Percentiles rank a stretch among this genome's conserved stretches.
Conservation (phyloP, 345 rosid genomes). For the Dipteronia sinensis region DNA sequence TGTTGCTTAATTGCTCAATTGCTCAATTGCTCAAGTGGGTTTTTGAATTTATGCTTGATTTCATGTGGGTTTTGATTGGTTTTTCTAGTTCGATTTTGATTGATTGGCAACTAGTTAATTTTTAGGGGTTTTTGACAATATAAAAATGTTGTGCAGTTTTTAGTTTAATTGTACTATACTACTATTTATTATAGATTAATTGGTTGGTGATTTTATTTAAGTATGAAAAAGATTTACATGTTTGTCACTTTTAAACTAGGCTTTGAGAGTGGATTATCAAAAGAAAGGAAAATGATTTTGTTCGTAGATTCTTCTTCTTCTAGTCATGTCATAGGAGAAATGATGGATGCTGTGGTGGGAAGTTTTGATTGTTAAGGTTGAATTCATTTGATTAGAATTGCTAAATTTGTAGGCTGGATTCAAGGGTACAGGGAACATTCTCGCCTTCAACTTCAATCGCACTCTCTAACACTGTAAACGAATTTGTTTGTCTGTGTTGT, state of each 20-base stretch:
- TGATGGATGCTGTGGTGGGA: background rate
- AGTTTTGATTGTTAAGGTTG: background rate
- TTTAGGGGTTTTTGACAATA: background rate
- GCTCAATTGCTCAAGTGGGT: no score
- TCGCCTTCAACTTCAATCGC: no score
- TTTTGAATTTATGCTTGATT: background rate
- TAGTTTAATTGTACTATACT: background rate
- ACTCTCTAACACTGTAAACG: background rate
- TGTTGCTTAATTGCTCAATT: background rate
- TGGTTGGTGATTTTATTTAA: background rate
- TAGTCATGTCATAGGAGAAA: background rate
- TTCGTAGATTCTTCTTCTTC: background rate
- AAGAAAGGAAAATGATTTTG: no score
- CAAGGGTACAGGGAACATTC: background rate
- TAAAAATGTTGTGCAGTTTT: background rate
- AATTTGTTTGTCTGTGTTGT: background rate
- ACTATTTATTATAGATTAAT: background rate
- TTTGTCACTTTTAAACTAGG: background rate
- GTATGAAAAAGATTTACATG: background rate
- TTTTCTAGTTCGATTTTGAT: background rate
- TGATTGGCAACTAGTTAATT: background rate
- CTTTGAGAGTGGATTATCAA: no score
- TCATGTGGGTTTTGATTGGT: slow-evolving; percentile 3
- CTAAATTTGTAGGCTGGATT: background rate
- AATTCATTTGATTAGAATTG: background rate